Evolutionary conservation across 805 yeast genomes (phyloP).

Genomic region (Allodekkera sacchari): DNA sequence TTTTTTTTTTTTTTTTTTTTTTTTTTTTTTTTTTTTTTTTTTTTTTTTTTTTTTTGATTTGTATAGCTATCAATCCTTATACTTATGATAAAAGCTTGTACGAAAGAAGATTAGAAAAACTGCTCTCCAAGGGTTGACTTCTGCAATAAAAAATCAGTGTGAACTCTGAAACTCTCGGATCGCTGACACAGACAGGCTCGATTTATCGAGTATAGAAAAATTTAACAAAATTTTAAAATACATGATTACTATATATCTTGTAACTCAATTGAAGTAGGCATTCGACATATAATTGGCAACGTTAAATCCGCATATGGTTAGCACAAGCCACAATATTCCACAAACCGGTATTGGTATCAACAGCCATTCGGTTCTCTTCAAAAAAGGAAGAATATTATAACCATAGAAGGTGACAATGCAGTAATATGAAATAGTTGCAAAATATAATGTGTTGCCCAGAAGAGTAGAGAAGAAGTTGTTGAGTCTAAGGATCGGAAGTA

Average conservation of each 20-base stretch:
- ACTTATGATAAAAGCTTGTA: too few relatives aligned
- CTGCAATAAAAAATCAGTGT: too few relatives aligned
- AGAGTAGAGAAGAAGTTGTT: constrained; percentile 60
- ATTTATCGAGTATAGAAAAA: too few relatives aligned
- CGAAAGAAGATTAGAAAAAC: too few relatives aligned
- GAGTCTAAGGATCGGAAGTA: constrained; percentile 62
- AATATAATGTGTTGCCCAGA: constrained; percentile 72
- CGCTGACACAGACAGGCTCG: too few relatives aligned
- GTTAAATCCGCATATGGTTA: constrained; percentile 59
- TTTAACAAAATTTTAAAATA: not conserved
- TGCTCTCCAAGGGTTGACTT: too few relatives aligned
- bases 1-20: too few relatives aligned
- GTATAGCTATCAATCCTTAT: too few relatives aligned
- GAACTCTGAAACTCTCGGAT: too few relatives aligned
- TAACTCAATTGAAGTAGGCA: constrained; percentile 19
- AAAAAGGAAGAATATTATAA: constrained; percentile 66
- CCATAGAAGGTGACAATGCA: constrained; percentile 80
- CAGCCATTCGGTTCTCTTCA: constrained; percentile 53
- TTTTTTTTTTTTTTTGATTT: too few relatives aligned
- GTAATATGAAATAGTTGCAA: constrained; percentile 68
- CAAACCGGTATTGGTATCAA: constrained; percentile 58
- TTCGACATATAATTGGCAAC: constrained; percentile 59
- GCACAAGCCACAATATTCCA: constrained; percentile 47
- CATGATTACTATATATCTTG: not conserved
- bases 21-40: too few relatives aligned